A percentile compares a stretch with the other conserved stretches of the same genome.
Evolutionary conservation across 805 yeast genomes (phyloP).

Genomic region (Candida corydali): DNA sequence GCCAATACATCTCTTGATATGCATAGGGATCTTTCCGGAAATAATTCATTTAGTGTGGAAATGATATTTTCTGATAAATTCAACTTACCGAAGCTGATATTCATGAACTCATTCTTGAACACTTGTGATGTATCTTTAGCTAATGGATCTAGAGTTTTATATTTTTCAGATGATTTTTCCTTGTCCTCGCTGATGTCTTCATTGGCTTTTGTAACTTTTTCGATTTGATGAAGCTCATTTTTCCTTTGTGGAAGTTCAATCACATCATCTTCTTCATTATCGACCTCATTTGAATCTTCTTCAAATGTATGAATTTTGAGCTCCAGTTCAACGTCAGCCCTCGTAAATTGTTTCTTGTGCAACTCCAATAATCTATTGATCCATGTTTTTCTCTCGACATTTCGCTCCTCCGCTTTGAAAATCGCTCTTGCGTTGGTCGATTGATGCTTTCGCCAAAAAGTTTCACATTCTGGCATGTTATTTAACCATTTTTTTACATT

Average conservation of each 20-base stretch:
- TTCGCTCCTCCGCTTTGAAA: slow-evolving; percentile 26
- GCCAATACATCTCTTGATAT: not conserved
- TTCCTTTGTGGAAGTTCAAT: slow-evolving; percentile 1
- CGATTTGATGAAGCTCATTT: too few species aligned
- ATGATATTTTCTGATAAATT: too few species aligned
- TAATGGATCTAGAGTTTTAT: slow-evolving; percentile 5
- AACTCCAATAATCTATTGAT: slow-evolving; percentile 20
- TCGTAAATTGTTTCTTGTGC: slow-evolving; percentile 15
- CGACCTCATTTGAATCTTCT: not conserved
- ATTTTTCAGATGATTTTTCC: too few species aligned
- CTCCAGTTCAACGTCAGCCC: not conserved
- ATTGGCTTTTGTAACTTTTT: too few species aligned
- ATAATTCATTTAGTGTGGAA: not conserved
- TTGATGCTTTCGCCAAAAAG: slow-evolving; percentile 38
- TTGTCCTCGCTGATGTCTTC: too few species aligned
- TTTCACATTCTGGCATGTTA: slow-evolving; percentile 44
- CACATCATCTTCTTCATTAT: slow-evolving; percentile 9
- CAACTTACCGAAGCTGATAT: not conserved
- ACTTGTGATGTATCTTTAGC: not conserved
- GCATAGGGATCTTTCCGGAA: not conserved
- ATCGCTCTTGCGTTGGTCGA: slow-evolving; percentile 11
- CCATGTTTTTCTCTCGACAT: slow-evolving; percentile 23
- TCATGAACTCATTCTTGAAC: not conserved
- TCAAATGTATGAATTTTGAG: too few species aligned
- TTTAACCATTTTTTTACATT: slow-evolving; percentile 59